Conservation (phyloP, 169 alveolate genomes). For the Prorocentrum cordatum region DNA sequence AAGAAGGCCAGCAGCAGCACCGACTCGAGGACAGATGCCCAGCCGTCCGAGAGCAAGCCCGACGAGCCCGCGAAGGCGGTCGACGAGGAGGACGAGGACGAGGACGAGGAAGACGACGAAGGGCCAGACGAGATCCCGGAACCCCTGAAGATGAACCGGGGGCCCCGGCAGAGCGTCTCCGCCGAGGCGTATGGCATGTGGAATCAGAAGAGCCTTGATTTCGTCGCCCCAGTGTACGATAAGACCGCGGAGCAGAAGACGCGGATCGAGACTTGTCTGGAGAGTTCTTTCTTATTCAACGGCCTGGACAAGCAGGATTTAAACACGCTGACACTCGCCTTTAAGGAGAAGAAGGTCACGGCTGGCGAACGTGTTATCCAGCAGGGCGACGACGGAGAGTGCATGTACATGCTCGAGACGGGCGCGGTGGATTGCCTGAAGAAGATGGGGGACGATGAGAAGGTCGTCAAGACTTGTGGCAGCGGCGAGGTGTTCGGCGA, state of each 20-base stretch:
- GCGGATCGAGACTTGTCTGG: constrained; percentile 77
- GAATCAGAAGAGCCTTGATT: constrained; percentile 82
- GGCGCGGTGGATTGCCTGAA: constrained; percentile 83
- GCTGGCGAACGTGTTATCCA: constrained; percentile 72
- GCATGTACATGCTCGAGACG: constrained; percentile 82
- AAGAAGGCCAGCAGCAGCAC: no score
- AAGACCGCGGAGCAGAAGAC: constrained; percentile 80
- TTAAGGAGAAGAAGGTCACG: constrained; percentile 78
- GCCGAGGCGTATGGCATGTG: constrained; percentile 90
- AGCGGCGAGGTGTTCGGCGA: constrained; percentile 92
- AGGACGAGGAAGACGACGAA: no score
- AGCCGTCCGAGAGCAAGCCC: no score
- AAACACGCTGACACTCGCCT: constrained; percentile 81
- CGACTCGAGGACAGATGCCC: no score
- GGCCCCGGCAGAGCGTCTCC: constrained; percentile 39
- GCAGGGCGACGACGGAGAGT: constrained; percentile 91
- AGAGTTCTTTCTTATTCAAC: constrained; percentile 79
- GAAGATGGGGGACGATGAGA: constrained; percentile 75
- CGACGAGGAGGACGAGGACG: no score
- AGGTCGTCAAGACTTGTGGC: constrained; percentile 73
- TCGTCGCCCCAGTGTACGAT: constrained; percentile 80
- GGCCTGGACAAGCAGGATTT: constrained; percentile 80
- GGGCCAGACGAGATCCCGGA: neutral
- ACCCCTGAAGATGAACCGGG: constrained; percentile 5
- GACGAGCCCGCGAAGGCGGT: no score